phyloP scores from a whole-genome alignment of 805 yeast species.

The Kurtzmaniella cleridarum region DNA sequence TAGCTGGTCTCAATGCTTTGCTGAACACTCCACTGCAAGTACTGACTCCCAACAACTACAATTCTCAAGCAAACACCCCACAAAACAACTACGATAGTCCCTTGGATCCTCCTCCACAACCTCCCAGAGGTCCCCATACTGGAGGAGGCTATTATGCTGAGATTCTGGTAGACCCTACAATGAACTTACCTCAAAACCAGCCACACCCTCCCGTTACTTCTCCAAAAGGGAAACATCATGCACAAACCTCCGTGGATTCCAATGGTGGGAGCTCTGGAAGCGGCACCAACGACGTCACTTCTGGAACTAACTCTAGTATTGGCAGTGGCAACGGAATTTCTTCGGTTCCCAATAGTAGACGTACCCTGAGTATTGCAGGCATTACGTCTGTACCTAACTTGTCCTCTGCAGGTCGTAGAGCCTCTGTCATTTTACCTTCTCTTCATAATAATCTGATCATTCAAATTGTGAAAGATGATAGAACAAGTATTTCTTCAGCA shows the following conservation, averaged over 20 bases:
- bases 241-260: not conserved
- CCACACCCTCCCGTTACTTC: constrained; percentile 23
- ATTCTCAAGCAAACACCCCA: constrained; percentile 7
- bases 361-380: not conserved
- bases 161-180: constrained; percentile 39
- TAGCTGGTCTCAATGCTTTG: constrained; percentile 41
- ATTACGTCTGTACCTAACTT: too few relatives aligned
- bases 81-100: constrained; percentile 5
- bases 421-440: not conserved
- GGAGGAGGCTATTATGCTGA: constrained; percentile 43
- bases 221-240: constrained; percentile 2
- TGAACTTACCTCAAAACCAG: constrained; percentile 40
- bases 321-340: constrained; percentile 3
- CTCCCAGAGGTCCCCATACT: constrained; percentile 14
- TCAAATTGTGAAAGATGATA: constrained; percentile 36
- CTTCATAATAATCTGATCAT: constrained; percentile 36
- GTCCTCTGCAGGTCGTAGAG: too few relatives aligned
- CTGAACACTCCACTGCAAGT: constrained; percentile 27
- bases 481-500: constrained; percentile 26
- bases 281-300: not conserved
- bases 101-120: constrained; percentile 24
- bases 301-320: not conserved
- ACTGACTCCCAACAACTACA: constrained; percentile 16
- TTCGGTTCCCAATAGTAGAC: constrained; percentile 6
- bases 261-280: not conserved